Conservation (phyloP, 768 basidiomycete genomes). For the Boletus subparvulus region DNA sequence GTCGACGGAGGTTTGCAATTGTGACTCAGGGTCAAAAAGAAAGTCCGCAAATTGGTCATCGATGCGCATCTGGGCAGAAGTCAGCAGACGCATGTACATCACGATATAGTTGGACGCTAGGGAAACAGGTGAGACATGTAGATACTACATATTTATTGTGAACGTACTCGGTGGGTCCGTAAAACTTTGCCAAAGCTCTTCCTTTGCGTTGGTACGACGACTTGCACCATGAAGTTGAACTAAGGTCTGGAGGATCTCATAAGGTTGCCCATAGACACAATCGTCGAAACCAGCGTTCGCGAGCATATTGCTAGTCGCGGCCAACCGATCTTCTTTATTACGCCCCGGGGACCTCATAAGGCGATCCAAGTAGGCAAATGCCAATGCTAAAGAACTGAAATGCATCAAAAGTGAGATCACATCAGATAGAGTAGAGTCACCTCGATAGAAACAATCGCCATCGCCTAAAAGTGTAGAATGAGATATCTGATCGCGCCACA, state of each 20-base stretch:
- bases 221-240: slow-evolving; percentile 42
- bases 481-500: not conserved
- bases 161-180: slow-evolving; percentile 49
- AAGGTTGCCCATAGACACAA: slow-evolving; percentile 74
- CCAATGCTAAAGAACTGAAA: slow-evolving; percentile 56
- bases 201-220: slow-evolving; percentile 31
- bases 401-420: slow-evolving; percentile 13
- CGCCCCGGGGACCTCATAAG: slow-evolving; percentile 51
- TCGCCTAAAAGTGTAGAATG: slow-evolving; percentile 51
- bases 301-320: slow-evolving; percentile 52
- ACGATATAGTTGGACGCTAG: slow-evolving; percentile 72
- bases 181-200: slow-evolving; percentile 44
- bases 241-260: slow-evolving; percentile 57
- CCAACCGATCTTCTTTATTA: slow-evolving; percentile 49
- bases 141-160: not conserved
- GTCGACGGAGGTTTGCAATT: slow-evolving; percentile 51
- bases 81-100: slow-evolving; percentile 76
- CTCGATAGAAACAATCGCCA: slow-evolving; percentile 92
- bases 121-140: not conserved
- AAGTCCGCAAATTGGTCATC: slow-evolving; percentile 62
- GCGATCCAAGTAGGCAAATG: slow-evolving; percentile 77
- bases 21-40: slow-evolving; percentile 73
- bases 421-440: slow-evolving; percentile 41
- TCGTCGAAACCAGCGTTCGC: slow-evolving; percentile 60
- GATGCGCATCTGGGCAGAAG: slow-evolving; percentile 77